A percentile compares a stretch with the other conserved stretches of the same genome.
These are phyloP conservation scores for Ceratobasidium sp. DNA, from an alignment of 1,284 basidiomycete species.

Conservation along the genomic window DNA sequence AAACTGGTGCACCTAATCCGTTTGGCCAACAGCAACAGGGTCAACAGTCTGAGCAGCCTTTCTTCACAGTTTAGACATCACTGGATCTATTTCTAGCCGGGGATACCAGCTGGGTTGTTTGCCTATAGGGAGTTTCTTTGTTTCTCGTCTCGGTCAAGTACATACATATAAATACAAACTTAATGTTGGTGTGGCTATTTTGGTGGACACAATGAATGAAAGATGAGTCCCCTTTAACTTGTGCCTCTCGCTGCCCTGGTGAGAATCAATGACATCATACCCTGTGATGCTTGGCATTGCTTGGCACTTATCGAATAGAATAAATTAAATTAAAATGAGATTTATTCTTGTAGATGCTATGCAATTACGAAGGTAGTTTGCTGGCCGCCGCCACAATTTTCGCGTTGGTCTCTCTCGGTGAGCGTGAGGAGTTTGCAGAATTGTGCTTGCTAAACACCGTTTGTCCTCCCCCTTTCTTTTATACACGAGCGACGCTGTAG, in stretches of 20 bases:
- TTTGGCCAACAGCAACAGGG: conserved; percentile 69
- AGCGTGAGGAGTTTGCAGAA: no score
- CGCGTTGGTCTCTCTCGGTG: no score
- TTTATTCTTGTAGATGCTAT: no score
- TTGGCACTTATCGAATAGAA: no score
- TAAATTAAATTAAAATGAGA: no score
- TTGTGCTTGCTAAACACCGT: no score
- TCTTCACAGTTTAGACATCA: conserved; percentile 73
- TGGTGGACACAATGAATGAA: not conserved
- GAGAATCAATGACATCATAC: not conserved
- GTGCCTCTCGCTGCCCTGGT: not conserved
- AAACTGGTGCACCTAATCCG: conserved; percentile 74
- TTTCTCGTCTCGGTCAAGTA: not conserved
- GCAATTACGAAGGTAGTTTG: no score
- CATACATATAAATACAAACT: not conserved
- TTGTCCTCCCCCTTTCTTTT: no score
- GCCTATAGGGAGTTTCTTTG: not conserved
- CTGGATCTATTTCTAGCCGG: not conserved
- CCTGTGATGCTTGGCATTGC: no score
- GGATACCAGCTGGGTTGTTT: not conserved
- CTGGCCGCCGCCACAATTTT: no score
- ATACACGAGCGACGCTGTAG: no score
- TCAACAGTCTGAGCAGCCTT: conserved; percentile 73
- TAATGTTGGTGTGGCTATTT: not conserved
- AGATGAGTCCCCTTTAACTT: not conserved